Percentiles rank a stretch among this genome's conserved stretches.
These are phyloP conservation scores for Phlyctochytrium arcticum DNA, from an alignment of 192 early-diverging fungal genomes.

Conservation along the genomic window DNA sequence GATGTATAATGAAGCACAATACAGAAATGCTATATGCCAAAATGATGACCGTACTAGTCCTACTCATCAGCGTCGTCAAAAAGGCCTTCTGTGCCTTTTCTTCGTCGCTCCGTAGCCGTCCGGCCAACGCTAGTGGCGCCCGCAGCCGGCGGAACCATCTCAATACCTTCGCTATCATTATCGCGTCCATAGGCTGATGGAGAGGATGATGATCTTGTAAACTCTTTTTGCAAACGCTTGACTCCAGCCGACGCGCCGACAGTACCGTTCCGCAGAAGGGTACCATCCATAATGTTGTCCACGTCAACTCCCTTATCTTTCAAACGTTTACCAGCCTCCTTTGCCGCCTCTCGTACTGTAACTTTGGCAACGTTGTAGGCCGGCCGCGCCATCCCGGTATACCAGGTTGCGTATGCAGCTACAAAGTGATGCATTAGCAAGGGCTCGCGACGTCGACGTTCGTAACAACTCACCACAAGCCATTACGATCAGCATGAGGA, in stretches of 20 bases:
- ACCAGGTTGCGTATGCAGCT: constrained; percentile 39
- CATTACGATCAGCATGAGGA: constrained; percentile 45
- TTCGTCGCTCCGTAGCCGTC: no score
- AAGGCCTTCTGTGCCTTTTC: no score
- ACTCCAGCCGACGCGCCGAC: background rate
- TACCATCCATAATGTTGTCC: constrained; percentile 17
- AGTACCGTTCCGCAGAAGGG: background rate
- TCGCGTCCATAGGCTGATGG: background rate
- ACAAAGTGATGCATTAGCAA: constrained; percentile 8
- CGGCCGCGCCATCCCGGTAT: constrained; percentile 40
- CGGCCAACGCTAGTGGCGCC: no score
- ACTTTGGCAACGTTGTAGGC: constrained; percentile 32
- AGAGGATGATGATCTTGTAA: background rate
- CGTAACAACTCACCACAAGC: constrained; percentile 15
- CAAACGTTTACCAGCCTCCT: constrained; percentile 22
- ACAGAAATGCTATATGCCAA: no score
- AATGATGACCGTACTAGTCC: no score
- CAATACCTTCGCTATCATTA: background rate
- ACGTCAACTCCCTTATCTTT: constrained; percentile 30
- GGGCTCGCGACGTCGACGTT: background rate
- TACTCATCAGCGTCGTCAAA: no score
- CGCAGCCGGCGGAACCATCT: background rate
- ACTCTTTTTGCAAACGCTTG: background rate
- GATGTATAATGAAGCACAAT: no score
- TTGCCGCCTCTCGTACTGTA: constrained; percentile 26